Percentiles rank a stretch among this genome's conserved stretches.
Conservation (phyloP, 2,329 filamentous ascomycete genomes). For the Epichloe scottii region DNA sequence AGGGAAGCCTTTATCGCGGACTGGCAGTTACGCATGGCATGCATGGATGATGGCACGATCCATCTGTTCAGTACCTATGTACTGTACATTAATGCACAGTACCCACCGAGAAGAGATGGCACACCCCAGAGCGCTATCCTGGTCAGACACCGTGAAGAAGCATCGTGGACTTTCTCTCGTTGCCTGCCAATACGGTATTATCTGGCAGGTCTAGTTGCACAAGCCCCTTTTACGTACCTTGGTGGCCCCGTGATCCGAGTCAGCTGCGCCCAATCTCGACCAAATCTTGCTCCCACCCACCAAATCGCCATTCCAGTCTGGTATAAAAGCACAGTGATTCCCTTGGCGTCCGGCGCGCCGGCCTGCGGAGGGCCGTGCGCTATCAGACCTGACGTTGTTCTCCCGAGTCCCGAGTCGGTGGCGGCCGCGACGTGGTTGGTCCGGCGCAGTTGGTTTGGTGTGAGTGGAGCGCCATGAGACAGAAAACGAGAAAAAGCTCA, state of each 20-base stretch:
- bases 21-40: neutral
- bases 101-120: neutral
- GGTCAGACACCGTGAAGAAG: neutral
- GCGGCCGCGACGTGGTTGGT: neutral
- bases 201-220: neutral
- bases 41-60: neutral
- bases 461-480: neutral
- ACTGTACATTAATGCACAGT: neutral
- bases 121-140: neutral
- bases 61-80: neutral
- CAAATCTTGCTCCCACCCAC: conserved; percentile 1
- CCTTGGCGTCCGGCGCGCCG: neutral
- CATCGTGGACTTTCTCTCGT: neutral
- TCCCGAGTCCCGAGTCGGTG: conserved; percentile 1
- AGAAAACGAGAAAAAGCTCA: neutral
- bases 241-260: conserved; percentile 8
- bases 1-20: conserved; percentile 1
- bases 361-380: neutral
- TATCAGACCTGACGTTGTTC: too few species aligned
- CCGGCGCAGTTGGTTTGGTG: conserved; percentile 3
- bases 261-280: conserved; percentile 6
- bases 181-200: neutral
- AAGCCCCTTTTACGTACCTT: conserved; percentile 8
- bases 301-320: neutral
- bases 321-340: neutral